Base-by-base conservation (phyloP, 1,284 basidiomycete species). In the Sutorius eximius region DNA sequence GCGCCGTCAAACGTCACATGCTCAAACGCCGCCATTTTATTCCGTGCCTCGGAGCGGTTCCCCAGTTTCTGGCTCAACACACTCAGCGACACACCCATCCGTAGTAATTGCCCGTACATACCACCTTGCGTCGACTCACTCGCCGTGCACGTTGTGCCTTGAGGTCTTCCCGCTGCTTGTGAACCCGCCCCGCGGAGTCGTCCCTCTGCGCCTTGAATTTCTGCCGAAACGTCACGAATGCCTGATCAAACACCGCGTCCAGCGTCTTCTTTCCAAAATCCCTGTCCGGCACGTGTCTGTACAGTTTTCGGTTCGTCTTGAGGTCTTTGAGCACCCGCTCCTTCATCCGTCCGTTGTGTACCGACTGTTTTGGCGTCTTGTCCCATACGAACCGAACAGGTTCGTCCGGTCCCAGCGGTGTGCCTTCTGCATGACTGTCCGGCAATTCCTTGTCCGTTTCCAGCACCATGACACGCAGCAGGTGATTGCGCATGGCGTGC, bases 351-450 rank as follows among this genome's bases (percentile, higher is more conserved):
- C 75, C 73, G 56, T 89, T 89, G 60, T 89, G 87, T 20, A 82
- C 75, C 0, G 86, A 88, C 61, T 89, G 85, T 56, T 82, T 86
- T 10, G 79, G 75, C 1, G 87, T 89, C 67, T 86, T 87, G 52
- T 84, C 81, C 87, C 87, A 89, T 4, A 88, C 83, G 61, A 89
- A 89, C 15, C 87, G 83, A 11, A 90, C 74, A 3, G 86, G 79
- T 20, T 83, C 77, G 20, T 74, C 64, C 8, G 73, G 59, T 3
- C 70, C 70, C 3, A 84, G 60, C 2, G 70, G 59, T 11, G 67
- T 69, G 12, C 80, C 82, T 61, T 89, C 87, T 7, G 66, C 61
- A 61, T 86, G 81, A 50, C 79, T 81, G 53, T 82, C 79, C 0
- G 87, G 87, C 11, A 90, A 71, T 1, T 77, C 65, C 56, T 82